Evolutionary conservation across 2,329 filamentous ascomycete species (phyloP).

Genomic region (Nannizzia gypsea): DNA sequence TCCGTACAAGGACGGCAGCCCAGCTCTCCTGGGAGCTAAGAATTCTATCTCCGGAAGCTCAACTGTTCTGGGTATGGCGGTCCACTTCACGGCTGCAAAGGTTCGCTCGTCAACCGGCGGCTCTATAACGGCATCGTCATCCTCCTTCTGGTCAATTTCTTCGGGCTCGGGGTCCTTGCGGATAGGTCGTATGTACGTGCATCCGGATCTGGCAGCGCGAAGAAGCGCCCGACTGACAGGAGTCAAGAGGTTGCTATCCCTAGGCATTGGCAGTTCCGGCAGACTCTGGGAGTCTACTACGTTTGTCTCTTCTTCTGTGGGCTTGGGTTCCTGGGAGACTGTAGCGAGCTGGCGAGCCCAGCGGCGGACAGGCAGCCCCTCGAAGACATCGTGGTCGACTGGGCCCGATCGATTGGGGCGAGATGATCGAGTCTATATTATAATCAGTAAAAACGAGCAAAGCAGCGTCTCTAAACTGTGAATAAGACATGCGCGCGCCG

Average conservation of each 20-base stretch:
- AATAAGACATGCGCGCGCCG: neutral
- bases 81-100: constrained; percentile 49
- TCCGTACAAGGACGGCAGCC: constrained; percentile 43
- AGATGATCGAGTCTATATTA: neutral
- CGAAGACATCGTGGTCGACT: constrained; percentile 53
- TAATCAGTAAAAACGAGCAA: neutral
- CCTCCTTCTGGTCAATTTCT: constrained; percentile 27
- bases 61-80: constrained; percentile 43
- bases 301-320: constrained; percentile 42
- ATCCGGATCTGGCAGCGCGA: constrained; percentile 65
- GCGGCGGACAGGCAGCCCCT: constrained; percentile 78
- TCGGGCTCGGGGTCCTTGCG: constrained; percentile 28
- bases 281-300: constrained; percentile 23
- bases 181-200: constrained; percentile 59
- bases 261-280: constrained; percentile 78
- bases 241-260: constrained; percentile 65
- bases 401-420: constrained; percentile 30
- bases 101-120: constrained; percentile 31
- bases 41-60: constrained; percentile 51
- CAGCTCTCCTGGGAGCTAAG: constrained; percentile 50
- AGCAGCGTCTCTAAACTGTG: neutral
- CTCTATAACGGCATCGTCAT: constrained; percentile 21
- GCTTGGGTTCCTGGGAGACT: constrained; percentile 53
- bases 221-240: constrained; percentile 73
- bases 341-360: constrained; percentile 65